These are phyloP conservation scores for Linum trigynum DNA, from an alignment of 345 rosid genomes.

Conservation along the genomic window DNA sequence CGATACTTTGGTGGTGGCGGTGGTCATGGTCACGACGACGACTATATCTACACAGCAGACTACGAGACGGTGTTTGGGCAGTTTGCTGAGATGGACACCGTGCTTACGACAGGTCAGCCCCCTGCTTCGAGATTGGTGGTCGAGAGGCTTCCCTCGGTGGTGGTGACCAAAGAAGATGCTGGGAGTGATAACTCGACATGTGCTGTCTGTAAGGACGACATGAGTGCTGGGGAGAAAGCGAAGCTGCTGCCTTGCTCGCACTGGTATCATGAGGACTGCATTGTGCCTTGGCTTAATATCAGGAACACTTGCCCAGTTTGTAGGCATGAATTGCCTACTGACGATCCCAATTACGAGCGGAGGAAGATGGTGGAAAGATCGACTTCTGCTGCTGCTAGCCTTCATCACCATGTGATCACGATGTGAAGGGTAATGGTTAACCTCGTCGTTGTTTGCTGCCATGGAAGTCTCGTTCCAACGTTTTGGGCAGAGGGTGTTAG, in stretches of 20 bases:
- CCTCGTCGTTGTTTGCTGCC: too few species aligned
- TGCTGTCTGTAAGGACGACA: conserved; percentile 81
- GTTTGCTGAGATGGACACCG: conserved; percentile 58
- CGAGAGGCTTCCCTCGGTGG: conserved; percentile 48
- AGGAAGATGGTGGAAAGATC: conserved; percentile 28
- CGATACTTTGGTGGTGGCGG: conserved; percentile 35
- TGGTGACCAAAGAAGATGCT: conserved; percentile 38
- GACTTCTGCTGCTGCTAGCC: conserved; percentile 10
- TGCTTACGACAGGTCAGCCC: conserved; percentile 40
- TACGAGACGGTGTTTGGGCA: conserved; percentile 70
- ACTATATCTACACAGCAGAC: conserved; percentile 51
- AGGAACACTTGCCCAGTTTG: conserved; percentile 94
- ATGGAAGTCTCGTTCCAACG: too few species aligned
- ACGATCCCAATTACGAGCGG: conserved; percentile 63
- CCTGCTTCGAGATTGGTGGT: conserved; percentile 60
- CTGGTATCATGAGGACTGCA: conserved; percentile 76
- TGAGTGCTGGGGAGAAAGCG: conserved; percentile 47
- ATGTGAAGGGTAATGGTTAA: too few species aligned
- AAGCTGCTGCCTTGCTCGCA: conserved; percentile 74
- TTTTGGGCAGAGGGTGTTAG: too few species aligned
- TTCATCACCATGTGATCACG: conserved; percentile 2
- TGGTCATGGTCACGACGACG: conserved; percentile 19
- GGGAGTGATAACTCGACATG: conserved; percentile 40
- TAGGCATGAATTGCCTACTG: conserved; percentile 78
- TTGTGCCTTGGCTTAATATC: conserved; percentile 71